Conservation (phyloP, 1,284 basidiomycete species). For the Trametes pubescens region DNA sequence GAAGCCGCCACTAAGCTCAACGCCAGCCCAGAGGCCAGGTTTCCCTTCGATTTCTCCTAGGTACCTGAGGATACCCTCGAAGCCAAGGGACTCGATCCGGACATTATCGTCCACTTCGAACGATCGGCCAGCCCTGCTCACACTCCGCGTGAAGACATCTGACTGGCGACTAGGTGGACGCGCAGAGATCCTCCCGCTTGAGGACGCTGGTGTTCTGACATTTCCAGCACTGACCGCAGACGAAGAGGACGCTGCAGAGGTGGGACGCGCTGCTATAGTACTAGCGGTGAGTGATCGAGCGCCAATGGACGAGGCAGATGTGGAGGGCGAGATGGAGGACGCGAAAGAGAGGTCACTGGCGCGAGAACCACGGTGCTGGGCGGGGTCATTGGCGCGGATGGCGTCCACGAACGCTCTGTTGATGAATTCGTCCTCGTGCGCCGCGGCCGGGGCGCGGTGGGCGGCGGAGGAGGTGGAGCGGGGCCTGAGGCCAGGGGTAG, state of each 20-base stretch:
- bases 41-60: slow-evolving; percentile 88
- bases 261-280: slow-evolving; percentile 39
- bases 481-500: slow-evolving; percentile 69
- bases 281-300: slow-evolving; percentile 51
- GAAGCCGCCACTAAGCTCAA: slow-evolving; percentile 88
- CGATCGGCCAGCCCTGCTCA: slow-evolving; percentile 51
- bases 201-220: slow-evolving; percentile 49
- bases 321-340: slow-evolving; percentile 57
- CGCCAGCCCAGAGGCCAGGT: slow-evolving; percentile 88
- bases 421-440: slow-evolving; percentile 60
- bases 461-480: slow-evolving; percentile 67
- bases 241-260: slow-evolving; percentile 49
- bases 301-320: slow-evolving; percentile 44
- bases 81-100: slow-evolving; percentile 84
- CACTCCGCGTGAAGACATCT: slow-evolving; percentile 57
- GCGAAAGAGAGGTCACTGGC: slow-evolving; percentile 51
- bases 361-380: slow-evolving; percentile 61
- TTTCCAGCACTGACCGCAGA: slow-evolving; percentile 56
- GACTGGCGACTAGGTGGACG: slow-evolving; percentile 67
- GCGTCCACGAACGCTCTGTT: slow-evolving; percentile 78
- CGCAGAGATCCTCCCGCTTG: slow-evolving; percentile 60
- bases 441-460: slow-evolving; percentile 40
- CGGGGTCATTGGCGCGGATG: slow-evolving; percentile 79
- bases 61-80: slow-evolving; percentile 84
- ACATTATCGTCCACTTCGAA: slow-evolving; percentile 85